Conservation (phyloP, 2,329 filamentous ascomycete species). For the Fusarium camptoceras region DNA sequence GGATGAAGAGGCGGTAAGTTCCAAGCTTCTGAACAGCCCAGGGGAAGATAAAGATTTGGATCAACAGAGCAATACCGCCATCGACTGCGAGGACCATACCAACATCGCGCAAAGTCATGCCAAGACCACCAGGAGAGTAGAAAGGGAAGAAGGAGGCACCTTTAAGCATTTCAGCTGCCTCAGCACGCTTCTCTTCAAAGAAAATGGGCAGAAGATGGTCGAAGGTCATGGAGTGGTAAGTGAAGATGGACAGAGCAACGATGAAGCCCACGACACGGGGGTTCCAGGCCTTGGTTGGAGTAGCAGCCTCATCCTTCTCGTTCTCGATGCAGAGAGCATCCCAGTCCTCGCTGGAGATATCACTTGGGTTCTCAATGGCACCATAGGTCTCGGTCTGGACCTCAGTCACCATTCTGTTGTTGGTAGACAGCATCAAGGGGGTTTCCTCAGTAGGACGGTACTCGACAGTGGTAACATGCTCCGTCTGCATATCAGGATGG, state of each 20-base stretch:
- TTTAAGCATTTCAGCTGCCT: slow-evolving; percentile 53
- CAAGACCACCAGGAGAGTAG: slow-evolving; percentile 71
- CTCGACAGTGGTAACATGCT: slow-evolving; percentile 59
- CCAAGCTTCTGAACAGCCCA: slow-evolving; percentile 68
- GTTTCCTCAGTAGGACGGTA: slow-evolving; percentile 73
- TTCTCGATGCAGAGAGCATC: slow-evolving; percentile 52
- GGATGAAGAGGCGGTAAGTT: slow-evolving; percentile 69
- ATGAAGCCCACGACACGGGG: slow-evolving; percentile 79
- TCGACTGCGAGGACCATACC: slow-evolving; percentile 71
- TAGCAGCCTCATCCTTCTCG: slow-evolving; percentile 51
- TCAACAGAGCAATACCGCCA: slow-evolving; percentile 68
- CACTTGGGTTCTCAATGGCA: slow-evolving; percentile 65
- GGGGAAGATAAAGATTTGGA: slow-evolving; percentile 72
- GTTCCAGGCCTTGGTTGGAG: slow-evolving; percentile 60
- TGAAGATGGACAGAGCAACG: slow-evolving; percentile 87
- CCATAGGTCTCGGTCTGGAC: slow-evolving; percentile 83
- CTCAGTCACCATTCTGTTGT: slow-evolving; percentile 76
- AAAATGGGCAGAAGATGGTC: slow-evolving; percentile 94
- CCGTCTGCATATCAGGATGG: slow-evolving; percentile 81
- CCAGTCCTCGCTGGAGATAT: slow-evolving; percentile 59
- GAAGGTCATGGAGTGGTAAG: slow-evolving; percentile 95
- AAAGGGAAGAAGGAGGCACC: slow-evolving; percentile 57
- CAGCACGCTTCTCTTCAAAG: slow-evolving; percentile 78
- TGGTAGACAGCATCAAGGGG: slow-evolving; percentile 79
- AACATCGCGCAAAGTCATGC: slow-evolving; percentile 71